Evolutionary conservation across 345 rosid genomes (phyloP), one percentile per base, ranked within the genome.

Genomic region (Moringa oleifera): DNA sequence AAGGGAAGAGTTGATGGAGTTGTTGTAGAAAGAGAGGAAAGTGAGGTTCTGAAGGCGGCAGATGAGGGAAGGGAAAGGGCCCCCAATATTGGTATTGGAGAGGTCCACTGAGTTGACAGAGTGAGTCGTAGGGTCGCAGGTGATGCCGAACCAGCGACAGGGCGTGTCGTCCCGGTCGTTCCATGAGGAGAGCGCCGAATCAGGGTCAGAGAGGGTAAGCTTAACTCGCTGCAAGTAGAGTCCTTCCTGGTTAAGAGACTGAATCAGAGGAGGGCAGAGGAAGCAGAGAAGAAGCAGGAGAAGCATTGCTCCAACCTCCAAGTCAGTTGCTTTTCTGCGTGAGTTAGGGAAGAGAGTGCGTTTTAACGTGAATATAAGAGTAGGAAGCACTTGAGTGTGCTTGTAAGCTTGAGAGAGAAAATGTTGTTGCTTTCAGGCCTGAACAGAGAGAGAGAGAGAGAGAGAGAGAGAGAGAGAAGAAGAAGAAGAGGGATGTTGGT

Each of bases 31-130:
- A 59, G 83, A 81, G 62, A 91, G 62, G 72, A 11, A 80, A 2
- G 85, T 50, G 37, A 95, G 84, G 53, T 60, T 76, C 7, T 77
- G 71, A 55, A 95, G 95, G 45, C 74, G 80, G 73, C 97, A 91
- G 31, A 95, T 80, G 66, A 70, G 57, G 22, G 85, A 63, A 31
- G 99, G 96, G 55, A 95, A 84, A n/a, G 90, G 85, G 0, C 97
- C 99, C 61, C 36, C 68, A 64, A 95, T 67, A 74, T 82, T 77
- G 47, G 79, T 7, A 68, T 41, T 20, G 31, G 93, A 69, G 70
- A 95, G 86, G 68, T 89, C 87, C 59, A 95, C 24, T 65, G 93
- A 83, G 58, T 80, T 74, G 19, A 95, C 90, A 0, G 96, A 73
- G 19, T 24, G 20, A 37, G 82, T 64, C 18, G 65, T 36, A 0